Evolutionary conservation across 306 rosid genomes (phyloP).

Genomic region (Begonia peltatifolia): DNA sequence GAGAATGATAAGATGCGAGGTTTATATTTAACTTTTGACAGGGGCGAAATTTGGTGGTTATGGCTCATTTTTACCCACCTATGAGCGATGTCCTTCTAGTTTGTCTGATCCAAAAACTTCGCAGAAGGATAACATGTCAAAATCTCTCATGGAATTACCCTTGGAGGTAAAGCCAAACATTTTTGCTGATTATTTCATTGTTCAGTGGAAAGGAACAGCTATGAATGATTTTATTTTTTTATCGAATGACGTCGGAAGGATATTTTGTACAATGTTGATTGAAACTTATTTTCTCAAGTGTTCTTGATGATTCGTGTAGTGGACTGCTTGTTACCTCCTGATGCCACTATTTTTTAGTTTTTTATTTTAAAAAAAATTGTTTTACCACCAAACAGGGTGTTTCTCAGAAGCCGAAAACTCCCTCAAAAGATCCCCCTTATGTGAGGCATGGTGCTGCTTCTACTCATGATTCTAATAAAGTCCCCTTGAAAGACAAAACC

Average conservation of each 20-base stretch:
- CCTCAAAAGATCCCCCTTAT: conserved; percentile 18
- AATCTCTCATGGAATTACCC: conserved; percentile 24
- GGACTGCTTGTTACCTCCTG: conserved; percentile 14
- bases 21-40: conserved; percentile 13
- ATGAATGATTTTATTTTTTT: conserved; percentile 13
- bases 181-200: conserved; percentile 4
- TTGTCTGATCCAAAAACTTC: conserved; percentile 31
- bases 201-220: conserved; percentile 17
- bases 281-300: background rate
- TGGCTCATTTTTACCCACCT: conserved; percentile 66
- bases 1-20: conserved; percentile 20
- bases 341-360: background rate
- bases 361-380: too few relatives aligned
- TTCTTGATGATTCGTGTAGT: background rate
- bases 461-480: conserved; percentile 21
- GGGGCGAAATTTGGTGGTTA: conserved; percentile 63
- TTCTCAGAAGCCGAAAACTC: conserved; percentile 34
- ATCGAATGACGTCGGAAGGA: too few relatives aligned
- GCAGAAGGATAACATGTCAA: conserved; percentile 30
- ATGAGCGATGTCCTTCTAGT: conserved; percentile 26
- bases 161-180: conserved; percentile 31
- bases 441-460: conserved; percentile 30
- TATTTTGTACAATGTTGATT: background rate
- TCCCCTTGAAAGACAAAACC: conserved; percentile 30
- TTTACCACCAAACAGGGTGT: conserved; percentile 23